Conservation (phyloP, 176 grass and related monocot genomes). For the Triticum timopheevii region DNA sequence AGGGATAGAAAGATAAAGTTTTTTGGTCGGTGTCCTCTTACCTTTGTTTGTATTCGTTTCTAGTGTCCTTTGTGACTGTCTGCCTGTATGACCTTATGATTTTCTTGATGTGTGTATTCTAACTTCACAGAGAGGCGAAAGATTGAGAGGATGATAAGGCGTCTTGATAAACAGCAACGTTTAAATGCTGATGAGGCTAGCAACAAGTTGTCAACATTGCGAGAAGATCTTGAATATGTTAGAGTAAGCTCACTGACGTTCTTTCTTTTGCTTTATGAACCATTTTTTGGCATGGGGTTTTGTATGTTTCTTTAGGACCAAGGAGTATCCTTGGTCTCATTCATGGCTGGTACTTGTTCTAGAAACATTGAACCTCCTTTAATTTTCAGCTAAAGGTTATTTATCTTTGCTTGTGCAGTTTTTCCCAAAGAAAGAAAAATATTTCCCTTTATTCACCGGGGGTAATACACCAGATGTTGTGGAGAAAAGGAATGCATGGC, state of each 20-base stretch:
- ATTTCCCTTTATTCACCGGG: constrained; percentile 68
- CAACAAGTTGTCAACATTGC: constrained; percentile 66
- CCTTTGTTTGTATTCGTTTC: neutral
- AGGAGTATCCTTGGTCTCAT: neutral
- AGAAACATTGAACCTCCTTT: constrained; percentile 20
- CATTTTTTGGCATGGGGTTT: constrained; percentile 11
- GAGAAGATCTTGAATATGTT: constrained; percentile 96
- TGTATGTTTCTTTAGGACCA: neutral
- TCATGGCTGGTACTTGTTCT: constrained; percentile 20
- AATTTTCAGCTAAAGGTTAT: constrained; percentile 34
- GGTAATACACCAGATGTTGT: constrained; percentile 55
- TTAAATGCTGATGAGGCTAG: constrained; percentile 63
- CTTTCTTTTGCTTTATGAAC: constrained; percentile 13
- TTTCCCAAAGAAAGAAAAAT: constrained; percentile 94
- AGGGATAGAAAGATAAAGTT: constrained; percentile 97
- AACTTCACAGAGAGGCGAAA: constrained; percentile 90
- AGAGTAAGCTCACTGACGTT: constrained; percentile 52
- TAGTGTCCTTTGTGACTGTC: neutral
- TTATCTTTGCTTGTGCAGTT: constrained; percentile 56
- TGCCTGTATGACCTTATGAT: constrained; percentile 15
- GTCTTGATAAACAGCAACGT: constrained; percentile 92
- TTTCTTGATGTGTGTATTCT: constrained; percentile 28
- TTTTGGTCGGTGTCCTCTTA: constrained; percentile 52
- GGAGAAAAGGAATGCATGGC: constrained; percentile 76
- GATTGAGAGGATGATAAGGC: constrained; percentile 92